Evolutionary conservation across 495 filamentous ascomycete species (phyloP).

Genomic region (Cercophora newfieldiana): DNA sequence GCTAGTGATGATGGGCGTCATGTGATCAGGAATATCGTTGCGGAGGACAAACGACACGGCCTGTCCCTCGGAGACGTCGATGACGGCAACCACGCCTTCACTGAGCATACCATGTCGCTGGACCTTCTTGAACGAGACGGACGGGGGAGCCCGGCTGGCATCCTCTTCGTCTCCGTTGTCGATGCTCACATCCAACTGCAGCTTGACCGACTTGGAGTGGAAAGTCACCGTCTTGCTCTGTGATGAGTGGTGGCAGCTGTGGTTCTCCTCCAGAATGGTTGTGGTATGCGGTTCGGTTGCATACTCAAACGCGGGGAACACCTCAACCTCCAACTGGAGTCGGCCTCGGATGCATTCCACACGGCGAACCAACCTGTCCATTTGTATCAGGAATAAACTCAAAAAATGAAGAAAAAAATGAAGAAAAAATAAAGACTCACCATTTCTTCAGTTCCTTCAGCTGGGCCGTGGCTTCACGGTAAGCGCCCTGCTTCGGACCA

Average conservation of each 20-base stretch:
- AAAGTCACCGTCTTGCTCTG: slow-evolving; percentile 63
- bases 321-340: slow-evolving; percentile 60
- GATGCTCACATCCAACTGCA: slow-evolving; percentile 66
- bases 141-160: slow-evolving; percentile 41
- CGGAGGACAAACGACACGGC: slow-evolving; percentile 66
- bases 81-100: slow-evolving; percentile 58
- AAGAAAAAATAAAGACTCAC: slow-evolving; percentile 10
- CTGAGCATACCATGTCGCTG: slow-evolving; percentile 52
- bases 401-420: too few relatives aligned
- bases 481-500: slow-evolving; percentile 47
- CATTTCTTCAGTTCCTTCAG: slow-evolving; percentile 58
- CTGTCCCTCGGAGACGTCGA: slow-evolving; percentile 63
- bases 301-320: slow-evolving; percentile 73
- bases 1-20: slow-evolving; percentile 53
- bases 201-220: slow-evolving; percentile 52
- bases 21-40: slow-evolving; percentile 52
- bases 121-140: slow-evolving; percentile 53
- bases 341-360: slow-evolving; percentile 67
- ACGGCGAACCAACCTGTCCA: slow-evolving; percentile 53
- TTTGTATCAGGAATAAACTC: too few relatives aligned
- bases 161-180: slow-evolving; percentile 55
- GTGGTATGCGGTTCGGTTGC: slow-evolving; percentile 58
- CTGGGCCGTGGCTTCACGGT: slow-evolving; percentile 50
- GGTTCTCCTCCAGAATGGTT: slow-evolving; percentile 41
- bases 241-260: slow-evolving; percentile 34